Percentiles rank a stretch among this genome's conserved stretches.
Evolutionary conservation across 2,329 filamentous ascomycete species (phyloP).

Genomic region (Trichoderma pleuroti): DNA sequence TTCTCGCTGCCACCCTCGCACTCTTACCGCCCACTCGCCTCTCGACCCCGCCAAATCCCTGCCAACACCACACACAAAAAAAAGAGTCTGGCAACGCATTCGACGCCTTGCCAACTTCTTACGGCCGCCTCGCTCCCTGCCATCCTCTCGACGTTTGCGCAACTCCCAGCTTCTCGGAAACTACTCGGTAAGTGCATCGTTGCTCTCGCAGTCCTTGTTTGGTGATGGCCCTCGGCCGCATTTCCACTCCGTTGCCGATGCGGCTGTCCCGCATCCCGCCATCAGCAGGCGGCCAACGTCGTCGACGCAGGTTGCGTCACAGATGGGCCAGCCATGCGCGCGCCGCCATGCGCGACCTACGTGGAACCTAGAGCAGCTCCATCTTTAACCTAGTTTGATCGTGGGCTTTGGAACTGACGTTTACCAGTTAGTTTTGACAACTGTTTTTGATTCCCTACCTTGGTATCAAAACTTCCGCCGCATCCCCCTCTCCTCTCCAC

Average conservation of each 20-base stretch:
- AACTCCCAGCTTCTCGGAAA: neutral
- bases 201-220: neutral
- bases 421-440: neutral
- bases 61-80: constrained; percentile 28
- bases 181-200: neutral
- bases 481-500: constrained; percentile 6
- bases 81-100: constrained; percentile 27
- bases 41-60: constrained; percentile 34
- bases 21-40: constrained; percentile 22
- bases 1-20: constrained; percentile 20
- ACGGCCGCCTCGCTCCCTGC: neutral
- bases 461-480: constrained; percentile 5
- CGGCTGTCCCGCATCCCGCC: neutral
- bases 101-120: constrained; percentile 15
- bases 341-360: neutral
- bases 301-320: constrained; percentile 9
- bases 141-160: constrained; percentile 6
- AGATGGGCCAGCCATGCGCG: constrained; percentile 7
- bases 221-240: neutral
- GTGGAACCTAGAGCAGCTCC: neutral
- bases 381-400: neutral
- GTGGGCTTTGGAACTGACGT: neutral
- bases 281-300: neutral
- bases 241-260: neutral
- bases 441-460: neutral